phyloP scores from a whole-genome alignment of 2,329 filamentous ascomycete genomes.

The Emydomyces testavorans region DNA sequence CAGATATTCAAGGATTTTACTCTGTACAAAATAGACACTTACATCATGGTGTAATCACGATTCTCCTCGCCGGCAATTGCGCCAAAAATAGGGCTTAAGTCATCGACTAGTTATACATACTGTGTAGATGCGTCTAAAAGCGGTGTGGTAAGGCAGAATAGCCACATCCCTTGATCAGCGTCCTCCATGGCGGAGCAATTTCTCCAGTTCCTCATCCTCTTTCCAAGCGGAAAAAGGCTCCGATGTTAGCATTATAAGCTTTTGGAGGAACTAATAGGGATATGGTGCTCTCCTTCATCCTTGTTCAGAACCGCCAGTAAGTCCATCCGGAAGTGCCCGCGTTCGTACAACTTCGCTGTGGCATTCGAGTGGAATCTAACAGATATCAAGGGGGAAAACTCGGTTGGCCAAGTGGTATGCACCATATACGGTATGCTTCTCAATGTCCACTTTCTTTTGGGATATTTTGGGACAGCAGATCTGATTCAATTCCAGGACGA shows the following conservation, averaged over 20 bases:
- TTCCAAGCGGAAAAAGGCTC: background rate
- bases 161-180: no score
- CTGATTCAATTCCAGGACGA: slow-evolving; percentile 52
- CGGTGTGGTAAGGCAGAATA: background rate
- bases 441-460: background rate
- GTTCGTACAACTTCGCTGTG: background rate
- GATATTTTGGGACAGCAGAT: background rate
- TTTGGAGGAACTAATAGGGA: slow-evolving; percentile 11
- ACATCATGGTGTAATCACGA: no score
- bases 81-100: no score
- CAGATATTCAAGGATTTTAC: no score
- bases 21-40: no score
- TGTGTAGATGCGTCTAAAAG: background rate
- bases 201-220: background rate
- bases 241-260: slow-evolving; percentile 3
- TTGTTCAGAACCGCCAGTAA: slow-evolving; percentile 82
- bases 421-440: slow-evolving; percentile 61
- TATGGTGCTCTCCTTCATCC: slow-evolving; percentile 69
- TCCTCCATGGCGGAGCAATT: background rate
- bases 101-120: no score
- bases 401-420: slow-evolving; percentile 98
- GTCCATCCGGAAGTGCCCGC: slow-evolving; percentile 13
- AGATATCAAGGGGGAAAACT: slow-evolving; percentile 70
- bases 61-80: no score
- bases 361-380: background rate